These are phyloP conservation scores for Schizochytrium sp. DNA, from an alignment of 108 stramenopile species.

Conservation along the genomic window DNA sequence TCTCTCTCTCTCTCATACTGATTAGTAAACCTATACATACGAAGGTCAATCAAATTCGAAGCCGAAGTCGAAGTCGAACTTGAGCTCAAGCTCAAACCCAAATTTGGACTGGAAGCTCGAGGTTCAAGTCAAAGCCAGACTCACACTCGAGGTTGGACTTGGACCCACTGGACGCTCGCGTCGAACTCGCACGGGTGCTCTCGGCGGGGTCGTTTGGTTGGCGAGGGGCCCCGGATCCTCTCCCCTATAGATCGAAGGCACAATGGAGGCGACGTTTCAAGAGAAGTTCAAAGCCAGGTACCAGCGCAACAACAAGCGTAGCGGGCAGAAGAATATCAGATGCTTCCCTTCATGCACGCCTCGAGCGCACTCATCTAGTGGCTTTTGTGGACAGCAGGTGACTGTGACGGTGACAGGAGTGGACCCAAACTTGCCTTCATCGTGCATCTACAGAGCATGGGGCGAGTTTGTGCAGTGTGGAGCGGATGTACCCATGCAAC, in stretches of 20 bases:
- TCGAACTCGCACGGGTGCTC: too few relatives aligned
- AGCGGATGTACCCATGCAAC: conserved; percentile 17
- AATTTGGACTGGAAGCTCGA: too few relatives aligned
- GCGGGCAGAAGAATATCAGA: conserved; percentile 51
- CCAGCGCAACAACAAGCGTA: conserved; percentile 52
- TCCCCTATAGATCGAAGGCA: not conserved
- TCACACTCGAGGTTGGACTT: too few relatives aligned
- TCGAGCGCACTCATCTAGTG: conserved; percentile 1
- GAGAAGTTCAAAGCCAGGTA: conserved; percentile 23
- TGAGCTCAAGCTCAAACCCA: too few relatives aligned
- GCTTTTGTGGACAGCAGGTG: conserved; percentile 13
- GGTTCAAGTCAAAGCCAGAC: too few relatives aligned
- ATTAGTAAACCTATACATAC: too few relatives aligned
- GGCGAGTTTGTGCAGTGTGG: conserved; percentile 53
- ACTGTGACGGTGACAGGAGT: not conserved
- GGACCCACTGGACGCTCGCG: too few relatives aligned
- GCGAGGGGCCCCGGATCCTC: too few relatives aligned
- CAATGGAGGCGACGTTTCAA: not conserved
- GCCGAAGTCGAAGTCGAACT: too few relatives aligned
- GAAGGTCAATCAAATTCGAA: too few relatives aligned
- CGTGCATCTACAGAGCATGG: not conserved
- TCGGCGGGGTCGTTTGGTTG: too few relatives aligned
- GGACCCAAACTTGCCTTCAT: not conserved
- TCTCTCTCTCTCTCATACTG: too few relatives aligned
- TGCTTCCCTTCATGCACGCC: conserved; percentile 40